Evolutionary conservation across 2,329 filamentous ascomycete genomes (phyloP).

Genomic region (Chaetomiaceae sp.): DNA sequence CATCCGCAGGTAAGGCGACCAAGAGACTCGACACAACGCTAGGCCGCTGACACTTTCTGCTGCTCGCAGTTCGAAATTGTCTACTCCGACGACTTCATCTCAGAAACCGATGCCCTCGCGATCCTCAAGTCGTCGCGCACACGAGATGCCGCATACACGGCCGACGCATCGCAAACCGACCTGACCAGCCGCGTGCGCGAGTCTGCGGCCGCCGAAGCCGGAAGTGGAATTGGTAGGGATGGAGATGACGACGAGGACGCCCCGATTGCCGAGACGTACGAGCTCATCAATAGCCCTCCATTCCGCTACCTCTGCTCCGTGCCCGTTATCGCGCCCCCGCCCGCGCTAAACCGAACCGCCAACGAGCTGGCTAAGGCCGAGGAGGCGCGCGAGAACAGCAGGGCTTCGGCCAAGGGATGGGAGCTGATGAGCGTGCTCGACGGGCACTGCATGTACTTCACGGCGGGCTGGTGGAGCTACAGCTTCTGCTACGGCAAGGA

Average conservation of each 20-base stretch:
- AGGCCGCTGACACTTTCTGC: not conserved
- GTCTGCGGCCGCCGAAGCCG: slow-evolving; percentile 30
- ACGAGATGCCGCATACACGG: slow-evolving; percentile 36
- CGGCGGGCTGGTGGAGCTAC: slow-evolving; percentile 94
- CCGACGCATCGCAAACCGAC: slow-evolving; percentile 39
- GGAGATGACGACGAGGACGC: slow-evolving; percentile 33
- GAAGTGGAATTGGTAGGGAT: slow-evolving; percentile 15
- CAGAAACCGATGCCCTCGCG: slow-evolving; percentile 63
- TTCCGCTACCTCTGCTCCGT: slow-evolving; percentile 81
- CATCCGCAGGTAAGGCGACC: slow-evolving; percentile 67
- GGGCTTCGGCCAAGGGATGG: slow-evolving; percentile 73
- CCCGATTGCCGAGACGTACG: slow-evolving; percentile 52
- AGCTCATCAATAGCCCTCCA: slow-evolving; percentile 67
- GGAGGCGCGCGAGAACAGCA: slow-evolving; percentile 72
- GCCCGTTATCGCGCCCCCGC: slow-evolving; percentile 59
- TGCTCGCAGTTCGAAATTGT: slow-evolving; percentile 67
- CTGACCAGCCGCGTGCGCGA: slow-evolving; percentile 36
- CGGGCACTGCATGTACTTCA: slow-evolving; percentile 72
- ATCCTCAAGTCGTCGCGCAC: slow-evolving; percentile 45
- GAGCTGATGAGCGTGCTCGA: slow-evolving; percentile 75
- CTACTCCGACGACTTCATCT: slow-evolving; percentile 68
- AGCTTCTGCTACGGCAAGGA: slow-evolving; percentile 87
- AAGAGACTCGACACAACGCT: not conserved
- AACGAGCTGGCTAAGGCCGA: slow-evolving; percentile 65
- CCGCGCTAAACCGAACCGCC: slow-evolving; percentile 60